These are phyloP conservation scores for Ramaria sp. DNA, from an alignment of 768 basidiomycete species.

Conservation along the genomic window DNA sequence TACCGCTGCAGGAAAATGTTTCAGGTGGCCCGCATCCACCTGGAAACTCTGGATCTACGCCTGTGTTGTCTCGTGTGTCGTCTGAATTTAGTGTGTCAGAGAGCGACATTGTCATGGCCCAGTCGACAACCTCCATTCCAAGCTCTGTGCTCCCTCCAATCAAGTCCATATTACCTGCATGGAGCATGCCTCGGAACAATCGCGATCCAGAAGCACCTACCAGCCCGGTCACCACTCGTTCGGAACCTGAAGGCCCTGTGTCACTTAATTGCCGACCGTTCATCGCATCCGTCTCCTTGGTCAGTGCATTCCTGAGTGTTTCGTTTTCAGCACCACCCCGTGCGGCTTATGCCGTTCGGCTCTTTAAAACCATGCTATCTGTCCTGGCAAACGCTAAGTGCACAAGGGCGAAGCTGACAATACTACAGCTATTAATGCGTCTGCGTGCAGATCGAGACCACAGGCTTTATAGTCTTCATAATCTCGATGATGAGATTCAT, in stretches of 20 bases:
- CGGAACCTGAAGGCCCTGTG: background rate
- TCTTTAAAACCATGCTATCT: conserved; percentile 42
- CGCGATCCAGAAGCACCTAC: background rate
- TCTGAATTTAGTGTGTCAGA: background rate
- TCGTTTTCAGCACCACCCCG: conserved; percentile 45
- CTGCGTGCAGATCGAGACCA: conserved; percentile 88
- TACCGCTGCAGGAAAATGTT: background rate
- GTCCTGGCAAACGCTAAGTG: conserved; percentile 37
- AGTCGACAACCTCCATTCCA: background rate
- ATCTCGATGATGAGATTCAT: conserved; percentile 26
- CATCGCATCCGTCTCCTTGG: conserved; percentile 50
- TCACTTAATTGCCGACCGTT: conserved; percentile 30
- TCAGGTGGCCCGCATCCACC: background rate
- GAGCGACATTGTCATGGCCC: background rate
- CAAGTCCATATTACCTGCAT: background rate
- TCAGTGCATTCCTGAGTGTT: conserved; percentile 59
- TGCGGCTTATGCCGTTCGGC: conserved; percentile 38
- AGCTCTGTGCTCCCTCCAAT: background rate
- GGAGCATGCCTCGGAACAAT: background rate
- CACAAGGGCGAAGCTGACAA: conserved; percentile 50
- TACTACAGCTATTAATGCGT: conserved; percentile 81
- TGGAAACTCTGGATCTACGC: background rate
- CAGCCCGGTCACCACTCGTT: background rate
- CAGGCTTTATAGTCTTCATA: conserved; percentile 48
- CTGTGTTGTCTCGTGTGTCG: conserved; percentile 3